These are phyloP conservation scores for Geotrichum carabidarum DNA, from an alignment of 1,139 yeast genomes.

Conservation along the genomic window DNA sequence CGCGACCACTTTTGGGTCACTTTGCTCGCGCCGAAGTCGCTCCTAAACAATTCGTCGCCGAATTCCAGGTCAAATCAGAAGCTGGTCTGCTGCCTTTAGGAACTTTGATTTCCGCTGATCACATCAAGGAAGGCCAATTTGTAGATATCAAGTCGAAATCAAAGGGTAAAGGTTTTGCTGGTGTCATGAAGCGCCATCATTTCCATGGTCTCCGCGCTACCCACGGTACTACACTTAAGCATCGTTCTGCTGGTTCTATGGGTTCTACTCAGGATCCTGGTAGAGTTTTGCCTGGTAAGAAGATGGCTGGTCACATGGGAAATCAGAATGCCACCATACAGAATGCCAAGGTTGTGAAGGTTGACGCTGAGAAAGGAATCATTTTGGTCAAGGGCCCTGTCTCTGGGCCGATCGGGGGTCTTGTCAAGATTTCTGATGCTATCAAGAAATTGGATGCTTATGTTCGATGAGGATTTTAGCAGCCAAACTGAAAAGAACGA, in stretches of 20 bases:
- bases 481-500: background rate
- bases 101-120: slow-evolving; percentile 73
- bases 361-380: slow-evolving; percentile 75
- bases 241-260: slow-evolving; percentile 95
- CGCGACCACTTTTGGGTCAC: slow-evolving; percentile 67
- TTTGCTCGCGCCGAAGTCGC: slow-evolving; percentile 76
- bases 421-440: slow-evolving; percentile 75
- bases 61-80: slow-evolving; percentile 69
- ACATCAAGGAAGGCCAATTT: slow-evolving; percentile 73
- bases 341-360: slow-evolving; percentile 71
- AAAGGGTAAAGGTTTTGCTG: slow-evolving; percentile 96
- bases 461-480: background rate
- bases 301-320: slow-evolving; percentile 99
- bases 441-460: slow-evolving; percentile 39
- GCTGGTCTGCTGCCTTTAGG: slow-evolving; percentile 71
- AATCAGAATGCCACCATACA: slow-evolving; percentile 65
- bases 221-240: slow-evolving; percentile 93
- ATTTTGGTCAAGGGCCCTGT: slow-evolving; percentile 83
- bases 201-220: slow-evolving; percentile 87
- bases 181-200: slow-evolving; percentile 97
- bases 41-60: slow-evolving; percentile 71
- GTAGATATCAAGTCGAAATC: slow-evolving; percentile 75
- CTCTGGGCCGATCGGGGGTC: slow-evolving; percentile 80
- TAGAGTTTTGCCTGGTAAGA: slow-evolving; percentile 92
- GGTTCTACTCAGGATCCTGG: slow-evolving; percentile 96